Evolutionary conservation across 1,139 yeast genomes (phyloP), one percentile per base, ranked within the genome.

Genomic region (Geotrichum reessii): DNA sequence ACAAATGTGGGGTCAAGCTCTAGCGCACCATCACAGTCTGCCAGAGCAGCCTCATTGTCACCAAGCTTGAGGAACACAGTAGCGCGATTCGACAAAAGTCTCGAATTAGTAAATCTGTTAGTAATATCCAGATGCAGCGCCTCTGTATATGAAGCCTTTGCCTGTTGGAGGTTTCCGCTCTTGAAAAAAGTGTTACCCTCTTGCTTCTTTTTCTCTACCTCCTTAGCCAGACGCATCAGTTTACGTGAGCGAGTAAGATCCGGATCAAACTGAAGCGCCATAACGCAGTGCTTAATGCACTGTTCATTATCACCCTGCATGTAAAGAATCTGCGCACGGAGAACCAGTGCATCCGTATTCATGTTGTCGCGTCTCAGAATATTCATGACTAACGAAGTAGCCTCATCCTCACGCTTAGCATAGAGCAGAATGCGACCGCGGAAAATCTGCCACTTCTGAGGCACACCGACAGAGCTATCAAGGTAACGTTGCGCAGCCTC

Each of bases 1-100:
- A 67, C 66, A 60, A 74, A 76, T 14, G 62, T 71, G 0, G 76
- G 71, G 31, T 73, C 76, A 1, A 78, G 65, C 12, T 66, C 68
- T 40, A 90, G 71, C 0, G 95, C 93, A 7, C 69, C 67, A 24
- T 81, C 76, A 63, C 92, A 82, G 67, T 86, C 90, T 19, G 73
- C 72, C 12, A 85, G 68, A 0, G 93, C 95, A 48, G 81, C 78
- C 3, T 75, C 73, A 75, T 79, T 82, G 51, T 80, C 78, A 7
- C 77, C 71, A 5, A 86, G 73, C 64, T 85, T 83, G 57, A 87
- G 71, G 64, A 83, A 79, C 31, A 91, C 81, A 69, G 88, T 85
- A 2, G 97, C 95, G 57, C 92, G 76, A 71, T 92, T 92, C 14
- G 96, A 84, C 69, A 81, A 86, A 5, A 89, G 76, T 4, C 86